These are phyloP conservation scores for Phialemoniopsis sp. DNA, from an alignment of 2,329 filamentous ascomycete genomes.

Conservation along the genomic window DNA sequence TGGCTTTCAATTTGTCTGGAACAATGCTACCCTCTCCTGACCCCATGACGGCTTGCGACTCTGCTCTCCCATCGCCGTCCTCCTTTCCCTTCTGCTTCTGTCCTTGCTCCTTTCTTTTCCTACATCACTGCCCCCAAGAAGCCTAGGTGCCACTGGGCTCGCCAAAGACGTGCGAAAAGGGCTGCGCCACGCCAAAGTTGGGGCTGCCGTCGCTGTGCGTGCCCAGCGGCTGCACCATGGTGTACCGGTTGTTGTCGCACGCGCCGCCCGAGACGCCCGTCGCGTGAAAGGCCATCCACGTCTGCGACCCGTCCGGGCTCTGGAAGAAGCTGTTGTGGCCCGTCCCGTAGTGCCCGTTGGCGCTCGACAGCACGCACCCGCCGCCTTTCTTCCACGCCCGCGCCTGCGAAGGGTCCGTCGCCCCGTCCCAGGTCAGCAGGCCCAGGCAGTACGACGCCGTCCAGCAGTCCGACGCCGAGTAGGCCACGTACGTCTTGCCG, in stretches of 20 bases:
- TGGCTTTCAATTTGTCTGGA: no score
- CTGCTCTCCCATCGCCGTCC: no score
- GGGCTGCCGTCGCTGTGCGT: slow-evolving; percentile 21
- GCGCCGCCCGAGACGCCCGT: slow-evolving; percentile 19
- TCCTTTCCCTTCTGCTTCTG: no score
- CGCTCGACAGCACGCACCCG: slow-evolving; percentile 8
- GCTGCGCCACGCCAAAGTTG: slow-evolving; percentile 20
- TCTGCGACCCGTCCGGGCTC: slow-evolving; percentile 12
- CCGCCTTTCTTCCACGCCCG: slow-evolving; percentile 9
- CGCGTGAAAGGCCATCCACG: slow-evolving; percentile 14
- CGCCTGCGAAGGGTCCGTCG: slow-evolving; percentile 7
- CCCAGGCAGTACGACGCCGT: slow-evolving; percentile 11
- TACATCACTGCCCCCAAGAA: no score
- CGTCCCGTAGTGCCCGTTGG: slow-evolving; percentile 10
- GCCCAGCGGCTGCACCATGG: slow-evolving; percentile 23
- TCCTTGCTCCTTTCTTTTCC: no score
- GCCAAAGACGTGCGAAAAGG: no score
- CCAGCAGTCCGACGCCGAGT: slow-evolving; percentile 13
- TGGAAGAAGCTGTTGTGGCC: slow-evolving; percentile 15
- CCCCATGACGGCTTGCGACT: no score
- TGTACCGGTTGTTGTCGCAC: slow-evolving; percentile 21
- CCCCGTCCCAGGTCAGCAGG: slow-evolving; percentile 5
- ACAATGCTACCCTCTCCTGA: no score
- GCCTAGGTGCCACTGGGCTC: no score
- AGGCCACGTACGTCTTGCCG: slow-evolving; percentile 10